Percentiles rank a stretch among this genome's conserved stretches.
These are phyloP conservation scores for Stenocarpella maydis DNA, from an alignment of 2,329 filamentous ascomycete genomes.

Conservation along the genomic window DNA sequence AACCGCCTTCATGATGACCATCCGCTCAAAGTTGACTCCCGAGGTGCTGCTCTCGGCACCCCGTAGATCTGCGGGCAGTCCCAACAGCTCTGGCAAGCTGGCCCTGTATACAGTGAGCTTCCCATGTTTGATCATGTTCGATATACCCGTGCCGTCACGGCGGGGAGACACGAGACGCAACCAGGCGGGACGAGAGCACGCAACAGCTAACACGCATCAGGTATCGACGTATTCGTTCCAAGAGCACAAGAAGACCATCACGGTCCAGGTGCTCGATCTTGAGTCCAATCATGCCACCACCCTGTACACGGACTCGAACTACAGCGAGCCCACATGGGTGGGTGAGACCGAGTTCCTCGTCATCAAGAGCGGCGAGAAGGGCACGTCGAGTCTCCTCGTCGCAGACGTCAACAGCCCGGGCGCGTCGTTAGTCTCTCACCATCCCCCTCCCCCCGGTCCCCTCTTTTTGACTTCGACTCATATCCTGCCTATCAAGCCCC, in stretches of 20 bases:
- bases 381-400: conserved; percentile 56
- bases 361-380: conserved; percentile 60
- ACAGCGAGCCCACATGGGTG: conserved; percentile 80
- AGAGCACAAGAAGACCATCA: conserved; percentile 71
- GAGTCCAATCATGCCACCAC: conserved; percentile 69
- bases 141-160: neutral
- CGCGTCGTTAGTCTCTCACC: conserved; percentile 48
- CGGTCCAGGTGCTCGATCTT: conserved; percentile 76
- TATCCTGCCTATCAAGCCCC: conserved; percentile 43
- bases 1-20: conserved; percentile 65
- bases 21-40: conserved; percentile 77
- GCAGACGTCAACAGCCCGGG: conserved; percentile 47
- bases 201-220: conserved; percentile 44
- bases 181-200: neutral
- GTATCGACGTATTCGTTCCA: conserved; percentile 83
- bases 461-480: neutral
- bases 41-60: conserved; percentile 80
- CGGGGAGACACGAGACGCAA: neutral
- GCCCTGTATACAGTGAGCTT: conserved; percentile 68
- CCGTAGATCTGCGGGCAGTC: conserved; percentile 72
- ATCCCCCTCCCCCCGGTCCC: neutral
- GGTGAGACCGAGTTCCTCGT: conserved; percentile 68
- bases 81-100: conserved; percentile 72
- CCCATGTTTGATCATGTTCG: neutral
- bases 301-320: conserved; percentile 70